phyloP scores from a whole-genome alignment of 2,329 filamentous ascomycete genomes.

The Cladosporium sp. region DNA sequence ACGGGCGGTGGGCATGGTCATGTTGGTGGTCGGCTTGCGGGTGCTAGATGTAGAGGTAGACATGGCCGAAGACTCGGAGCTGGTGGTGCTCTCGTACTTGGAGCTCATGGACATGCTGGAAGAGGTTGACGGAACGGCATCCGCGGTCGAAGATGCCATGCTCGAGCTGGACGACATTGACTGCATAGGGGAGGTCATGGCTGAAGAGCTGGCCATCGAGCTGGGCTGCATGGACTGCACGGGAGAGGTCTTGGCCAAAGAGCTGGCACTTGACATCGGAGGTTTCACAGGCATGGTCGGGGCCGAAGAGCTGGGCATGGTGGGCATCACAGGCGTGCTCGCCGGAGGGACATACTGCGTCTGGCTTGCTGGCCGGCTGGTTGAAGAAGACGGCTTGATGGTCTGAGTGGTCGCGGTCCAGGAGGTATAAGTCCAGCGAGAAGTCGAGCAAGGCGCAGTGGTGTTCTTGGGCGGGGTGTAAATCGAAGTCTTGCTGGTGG shows the following conservation, averaged over 20 bases:
- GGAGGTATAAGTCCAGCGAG: conserved; percentile 3
- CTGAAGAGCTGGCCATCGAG: not conserved
- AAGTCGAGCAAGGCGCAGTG: not conserved
- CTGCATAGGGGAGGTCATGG: not conserved
- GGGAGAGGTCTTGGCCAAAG: not conserved
- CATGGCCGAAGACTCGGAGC: not conserved
- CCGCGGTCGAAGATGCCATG: not conserved
- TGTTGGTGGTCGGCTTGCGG: not conserved
- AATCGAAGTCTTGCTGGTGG: not conserved
- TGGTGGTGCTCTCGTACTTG: not conserved
- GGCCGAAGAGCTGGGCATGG: not conserved
- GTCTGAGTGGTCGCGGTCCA: conserved; percentile 7
- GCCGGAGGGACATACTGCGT: not conserved
- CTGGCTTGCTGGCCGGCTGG: not conserved
- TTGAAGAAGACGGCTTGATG: not conserved
- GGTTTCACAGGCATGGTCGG: not conserved
- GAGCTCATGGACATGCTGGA: not conserved
- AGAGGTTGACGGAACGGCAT: not conserved
- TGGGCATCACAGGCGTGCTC: not conserved
- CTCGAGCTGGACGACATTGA: not conserved
- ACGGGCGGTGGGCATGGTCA: not conserved
- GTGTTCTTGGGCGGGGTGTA: not conserved
- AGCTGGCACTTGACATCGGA: no score
- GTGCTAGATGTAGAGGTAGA: not conserved
- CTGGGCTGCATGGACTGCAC: not conserved